Conservation (phyloP, 1,284 basidiomycete genomes). For the Moesziomyces antarcticus region DNA sequence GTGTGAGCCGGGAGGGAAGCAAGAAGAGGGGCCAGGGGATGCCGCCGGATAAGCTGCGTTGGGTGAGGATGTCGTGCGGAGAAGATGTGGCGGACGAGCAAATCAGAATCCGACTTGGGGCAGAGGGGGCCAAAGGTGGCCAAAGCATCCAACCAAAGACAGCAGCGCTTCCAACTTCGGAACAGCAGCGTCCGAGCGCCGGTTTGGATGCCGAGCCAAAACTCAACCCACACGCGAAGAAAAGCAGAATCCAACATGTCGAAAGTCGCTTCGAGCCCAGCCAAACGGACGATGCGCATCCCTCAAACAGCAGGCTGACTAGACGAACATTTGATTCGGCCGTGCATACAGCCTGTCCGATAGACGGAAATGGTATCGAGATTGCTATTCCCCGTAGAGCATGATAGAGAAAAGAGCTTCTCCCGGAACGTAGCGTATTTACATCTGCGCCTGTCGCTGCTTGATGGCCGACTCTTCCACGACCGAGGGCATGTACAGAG, state of each 20-base stretch:
- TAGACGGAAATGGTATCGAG: background rate
- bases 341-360: too few relatives aligned
- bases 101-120: background rate
- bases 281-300: too few relatives aligned
- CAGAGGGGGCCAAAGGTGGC: background rate
- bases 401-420: background rate
- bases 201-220: slow-evolving; percentile 8
- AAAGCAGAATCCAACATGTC: too few relatives aligned
- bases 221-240: too few relatives aligned
- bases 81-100: background rate
- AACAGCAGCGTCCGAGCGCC: slow-evolving; percentile 36
- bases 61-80: slow-evolving; percentile 33
- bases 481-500: slow-evolving; percentile 30
- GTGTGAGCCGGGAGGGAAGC: background rate
- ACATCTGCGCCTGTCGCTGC: slow-evolving; percentile 38
- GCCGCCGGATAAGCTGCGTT: slow-evolving; percentile 7
- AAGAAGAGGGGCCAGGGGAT: background rate
- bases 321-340: too few relatives aligned
- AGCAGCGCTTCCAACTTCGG: slow-evolving; percentile 7
- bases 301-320: too few relatives aligned
- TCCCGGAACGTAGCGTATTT: background rate
- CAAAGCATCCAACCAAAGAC: slow-evolving; percentile 2
- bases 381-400: background rate
- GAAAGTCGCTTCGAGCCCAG: too few relatives aligned
- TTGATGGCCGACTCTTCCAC: slow-evolving; percentile 34